Base-by-base conservation (phyloP, 1,284 basidiomycete species). In the Fomitopsis betulina region DNA sequence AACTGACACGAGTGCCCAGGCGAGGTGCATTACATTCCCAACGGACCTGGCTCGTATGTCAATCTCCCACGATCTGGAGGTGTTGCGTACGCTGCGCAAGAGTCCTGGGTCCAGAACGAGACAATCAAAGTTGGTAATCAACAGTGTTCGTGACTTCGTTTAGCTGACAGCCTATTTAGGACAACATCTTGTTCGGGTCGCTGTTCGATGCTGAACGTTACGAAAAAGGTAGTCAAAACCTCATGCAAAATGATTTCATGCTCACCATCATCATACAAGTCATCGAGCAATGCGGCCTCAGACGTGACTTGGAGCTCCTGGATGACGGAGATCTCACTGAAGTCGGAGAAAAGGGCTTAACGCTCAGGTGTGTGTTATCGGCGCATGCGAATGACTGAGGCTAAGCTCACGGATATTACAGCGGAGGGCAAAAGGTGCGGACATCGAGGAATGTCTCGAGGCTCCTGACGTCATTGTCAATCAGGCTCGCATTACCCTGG, bases 311-410 rank as follows among this genome's bases (percentile, higher is more conserved):
- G 5, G 75, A 75, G 27, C 67, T 90, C n/a, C 87, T 90, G 62
- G 83, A 88, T 47, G 88, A 87, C 47, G 87, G 89, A 0, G 90
- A 93, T 66, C 65, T 77, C 59, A 91, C 89, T 0, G 89, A 91
- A 67, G 84, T 87, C 23, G 85, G 86, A 9, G 85, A 87, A 67
- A 83, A 82, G 66, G 85, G 86, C 5, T 65, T 86, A 21, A 74
- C 49, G 85, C 89, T 7, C 83, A 87, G 55, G 55, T 57, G 35
- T 43, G 49, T 5, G 0, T 23, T 40, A 5, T 25, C 17, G 1
- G 25, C 13, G 3, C 23, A 8, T 1, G 12, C 3, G 4, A 15
- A 27, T 15, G 25, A 12, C 15, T 2, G 45, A 0, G 5, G 13
- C 25, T 30, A 40, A n/a, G 7, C 4, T 10, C n/a, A n/a, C n/a